Evolutionary conservation across 2,329 filamentous ascomycete species (phyloP).

Genomic region (Trichoderma polysporum): DNA sequence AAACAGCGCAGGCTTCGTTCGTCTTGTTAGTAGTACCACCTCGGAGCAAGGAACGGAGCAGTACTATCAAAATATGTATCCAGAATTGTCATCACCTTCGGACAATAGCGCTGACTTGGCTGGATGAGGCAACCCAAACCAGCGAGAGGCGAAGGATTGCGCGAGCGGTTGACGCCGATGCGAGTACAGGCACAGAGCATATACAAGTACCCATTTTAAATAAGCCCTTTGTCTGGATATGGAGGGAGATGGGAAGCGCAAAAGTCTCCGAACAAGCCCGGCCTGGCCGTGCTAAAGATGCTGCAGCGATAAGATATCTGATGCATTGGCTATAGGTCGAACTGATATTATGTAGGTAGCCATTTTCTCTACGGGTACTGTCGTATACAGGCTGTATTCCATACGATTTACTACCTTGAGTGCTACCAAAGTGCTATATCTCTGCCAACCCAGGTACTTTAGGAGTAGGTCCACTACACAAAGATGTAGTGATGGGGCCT

Average conservation of each 20-base stretch:
- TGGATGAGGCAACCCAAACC: not conserved
- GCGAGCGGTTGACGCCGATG: no score
- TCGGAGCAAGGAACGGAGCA: no score
- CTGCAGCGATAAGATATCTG: not conserved
- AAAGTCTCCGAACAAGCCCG: not conserved
- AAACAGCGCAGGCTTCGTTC: not conserved
- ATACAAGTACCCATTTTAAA: no score
- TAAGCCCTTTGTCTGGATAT: not conserved
- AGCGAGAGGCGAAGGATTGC: not conserved
- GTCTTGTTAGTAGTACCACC: not conserved
- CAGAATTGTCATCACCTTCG: not conserved
- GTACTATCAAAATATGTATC: not conserved
- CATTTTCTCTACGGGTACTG: no score
- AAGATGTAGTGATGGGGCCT: not conserved
- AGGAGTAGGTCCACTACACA: no score
- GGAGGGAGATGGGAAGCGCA: not conserved
- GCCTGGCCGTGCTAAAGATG: not conserved
- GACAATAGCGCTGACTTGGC: not conserved
- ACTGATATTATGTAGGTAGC: no score
- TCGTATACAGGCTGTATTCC: no score
- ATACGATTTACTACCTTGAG: no score
- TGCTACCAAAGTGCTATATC: no score
- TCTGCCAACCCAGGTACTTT: no score
- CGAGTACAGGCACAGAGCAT: not conserved
- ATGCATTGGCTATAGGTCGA: not conserved